Conservation (phyloP, 2,329 filamentous ascomycete species). For the Nigrospora oryzae region DNA sequence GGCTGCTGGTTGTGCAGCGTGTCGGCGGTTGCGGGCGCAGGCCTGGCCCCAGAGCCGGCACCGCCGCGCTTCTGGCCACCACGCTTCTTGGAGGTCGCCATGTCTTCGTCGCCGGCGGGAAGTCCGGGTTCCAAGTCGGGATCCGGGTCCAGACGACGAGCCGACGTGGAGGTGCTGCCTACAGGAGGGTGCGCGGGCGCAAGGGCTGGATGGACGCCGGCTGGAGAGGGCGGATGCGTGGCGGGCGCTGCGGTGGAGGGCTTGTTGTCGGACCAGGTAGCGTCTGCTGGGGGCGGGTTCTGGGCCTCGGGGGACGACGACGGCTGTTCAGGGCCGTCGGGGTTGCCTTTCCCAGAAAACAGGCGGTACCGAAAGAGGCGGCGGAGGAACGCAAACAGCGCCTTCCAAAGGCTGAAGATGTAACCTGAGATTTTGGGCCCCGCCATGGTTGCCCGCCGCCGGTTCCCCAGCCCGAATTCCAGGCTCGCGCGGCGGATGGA, state of each 20-base stretch:
- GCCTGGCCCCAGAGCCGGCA: slow-evolving; percentile 7
- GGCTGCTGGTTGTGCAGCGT: slow-evolving; percentile 1
- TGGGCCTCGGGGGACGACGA: too few species aligned
- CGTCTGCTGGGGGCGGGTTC: too few species aligned
- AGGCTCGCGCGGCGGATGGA: too few species aligned
- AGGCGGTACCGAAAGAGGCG: slow-evolving; percentile 10
- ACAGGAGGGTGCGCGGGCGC: too few species aligned
- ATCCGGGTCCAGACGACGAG: background rate
- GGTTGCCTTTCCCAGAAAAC: too few species aligned
- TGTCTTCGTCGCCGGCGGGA: slow-evolving; percentile 6
- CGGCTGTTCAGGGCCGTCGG: too few species aligned
- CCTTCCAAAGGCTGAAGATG: slow-evolving; percentile 21
- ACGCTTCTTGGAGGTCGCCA: slow-evolving; percentile 18
- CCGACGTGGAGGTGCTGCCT: background rate
- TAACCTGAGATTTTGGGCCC: slow-evolving; percentile 15
- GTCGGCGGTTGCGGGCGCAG: background rate
- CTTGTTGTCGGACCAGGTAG: too few species aligned
- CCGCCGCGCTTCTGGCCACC: slow-evolving; percentile 17
- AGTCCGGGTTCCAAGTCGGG: background rate
- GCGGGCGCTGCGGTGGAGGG: too few species aligned
- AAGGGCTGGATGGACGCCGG: too few species aligned
- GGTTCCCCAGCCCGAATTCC: too few species aligned
- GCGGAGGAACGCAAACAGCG: slow-evolving; percentile 23
- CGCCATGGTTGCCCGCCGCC: background rate
- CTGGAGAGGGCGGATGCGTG: too few species aligned